Base-by-base conservation (phyloP, 1,284 basidiomycete genomes). In the Xanthoconium separans region DNA sequence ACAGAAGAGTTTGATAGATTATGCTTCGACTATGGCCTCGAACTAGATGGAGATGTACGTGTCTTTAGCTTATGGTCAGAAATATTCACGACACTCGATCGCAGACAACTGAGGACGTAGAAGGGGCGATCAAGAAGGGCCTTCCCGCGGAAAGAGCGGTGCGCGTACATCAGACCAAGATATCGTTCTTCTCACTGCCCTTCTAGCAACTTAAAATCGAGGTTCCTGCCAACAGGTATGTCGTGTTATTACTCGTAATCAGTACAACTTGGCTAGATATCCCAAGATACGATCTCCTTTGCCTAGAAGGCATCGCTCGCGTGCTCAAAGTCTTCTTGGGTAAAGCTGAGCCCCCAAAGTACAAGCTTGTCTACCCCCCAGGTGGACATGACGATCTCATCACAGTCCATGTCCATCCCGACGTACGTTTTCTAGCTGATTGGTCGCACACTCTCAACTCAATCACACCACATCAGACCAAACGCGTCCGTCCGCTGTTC, bases 161-260 rank as follows among this genome's bases (percentile, higher is more conserved):
- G 65, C 63, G 84, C 72, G 24, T 33, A 37, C 47, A 44, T 41
- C 46, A n/a, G 43, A 22, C 22, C 36, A 29, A n/a, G 37, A 12
- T 31, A 30, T 30, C 40, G 41, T 53, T 31, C 5, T 44, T 16
- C 53, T 64, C 42, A 61, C 29, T 16, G 41, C 44, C 12, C 29
- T n/a, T 37, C 41, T 51, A 95, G 85, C 90, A 96, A 89, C 79
- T 99, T 63, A 99, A 99, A 83, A 98, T 99, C 65, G 96, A 99
- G 74, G 85, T 98, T 50, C 96, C 97, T 31, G 97, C 97, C 27
- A 99, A 98, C 72, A 85, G 93, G 91, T 84, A 56, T 50, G 70
- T 59, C 18, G 16, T 34, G 7, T 49, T 39, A 33, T 44, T 40
- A 27, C 13, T 18, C 20, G 11, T 33, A 43, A 24, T 39, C n/a